Conservation (phyloP, 768 basidiomycete genomes). For the Xanthoconium stramineum region DNA sequence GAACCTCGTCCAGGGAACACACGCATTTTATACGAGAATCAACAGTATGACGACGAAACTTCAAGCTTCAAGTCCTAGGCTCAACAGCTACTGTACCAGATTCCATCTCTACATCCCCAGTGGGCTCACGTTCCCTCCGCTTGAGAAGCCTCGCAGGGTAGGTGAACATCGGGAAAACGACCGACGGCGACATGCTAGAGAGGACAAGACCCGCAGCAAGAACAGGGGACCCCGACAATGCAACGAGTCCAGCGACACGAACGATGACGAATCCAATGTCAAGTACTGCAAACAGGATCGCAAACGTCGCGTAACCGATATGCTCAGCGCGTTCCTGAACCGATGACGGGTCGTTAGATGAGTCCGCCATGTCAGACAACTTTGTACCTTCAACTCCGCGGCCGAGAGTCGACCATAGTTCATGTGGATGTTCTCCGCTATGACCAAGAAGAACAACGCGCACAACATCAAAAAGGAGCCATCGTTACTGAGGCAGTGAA, state of each 20-base stretch:
- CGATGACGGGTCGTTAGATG: neutral
- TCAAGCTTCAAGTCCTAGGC: neutral
- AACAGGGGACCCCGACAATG: slow-evolving; percentile 8
- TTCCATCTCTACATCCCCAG: slow-evolving; percentile 1
- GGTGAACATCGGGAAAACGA: slow-evolving; percentile 3
- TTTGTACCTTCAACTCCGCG: neutral
- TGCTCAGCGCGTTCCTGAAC: neutral
- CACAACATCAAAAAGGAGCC: slow-evolving; percentile 11
- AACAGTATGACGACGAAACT: neutral
- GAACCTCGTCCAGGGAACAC: too few species aligned
- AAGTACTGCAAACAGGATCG: neutral
- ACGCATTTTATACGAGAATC: too few species aligned
- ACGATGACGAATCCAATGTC: slow-evolving; percentile 21
- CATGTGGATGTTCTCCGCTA: neutral
- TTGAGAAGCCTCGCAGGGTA: neutral
- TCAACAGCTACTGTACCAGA: neutral
- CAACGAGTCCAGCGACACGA: slow-evolving; percentile 13
- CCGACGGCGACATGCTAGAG: slow-evolving; percentile 4
- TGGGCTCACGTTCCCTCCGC: neutral
- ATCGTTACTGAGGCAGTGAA: slow-evolving; percentile 9
- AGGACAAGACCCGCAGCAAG: slow-evolving; percentile 13
- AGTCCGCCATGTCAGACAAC: neutral
- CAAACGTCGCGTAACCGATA: neutral
- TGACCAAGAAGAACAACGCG: neutral
- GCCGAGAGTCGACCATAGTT: neutral